phyloP scores from a whole-genome alignment of 2,329 filamentous ascomycete species.

The Colletotrichum chlorophyti region DNA sequence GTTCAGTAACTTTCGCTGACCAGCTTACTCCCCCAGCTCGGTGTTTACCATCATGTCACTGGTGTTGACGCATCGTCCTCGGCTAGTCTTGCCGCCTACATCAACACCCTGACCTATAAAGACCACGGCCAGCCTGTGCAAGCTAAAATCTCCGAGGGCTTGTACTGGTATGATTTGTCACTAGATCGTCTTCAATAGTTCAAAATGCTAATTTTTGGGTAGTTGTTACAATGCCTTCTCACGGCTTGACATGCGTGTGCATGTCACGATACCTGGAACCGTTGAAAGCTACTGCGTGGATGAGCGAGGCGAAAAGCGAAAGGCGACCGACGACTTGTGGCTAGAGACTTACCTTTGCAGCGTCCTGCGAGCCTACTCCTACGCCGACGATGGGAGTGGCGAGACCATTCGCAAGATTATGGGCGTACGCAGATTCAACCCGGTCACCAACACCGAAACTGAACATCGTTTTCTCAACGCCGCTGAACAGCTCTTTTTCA shows the following conservation, averaged over 20 bases:
- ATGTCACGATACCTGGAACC: conserved; percentile 94
- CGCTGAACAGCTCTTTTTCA: conserved; percentile 93
- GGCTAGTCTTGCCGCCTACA: conserved; percentile 94
- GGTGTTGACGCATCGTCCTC: conserved; percentile 97
- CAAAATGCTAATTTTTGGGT: conserved; percentile 7
- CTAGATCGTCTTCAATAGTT: too few species aligned
- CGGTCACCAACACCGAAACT: conserved; percentile 96
- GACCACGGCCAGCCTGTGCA: conserved; percentile 74
- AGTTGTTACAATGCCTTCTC: conserved; percentile 99
- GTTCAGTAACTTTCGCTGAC: conserved; percentile 25
- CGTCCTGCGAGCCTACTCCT: conserved; percentile 92
- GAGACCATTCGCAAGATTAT: conserved; percentile 97
- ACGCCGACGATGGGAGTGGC: conserved; percentile 93
- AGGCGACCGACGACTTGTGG: conserved; percentile 94
- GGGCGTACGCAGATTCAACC: conserved; percentile 96
- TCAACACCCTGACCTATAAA: conserved; percentile 95
- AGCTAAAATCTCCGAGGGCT: conserved; percentile 89
- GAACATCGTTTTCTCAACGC: conserved; percentile 96
- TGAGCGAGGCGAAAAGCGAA: conserved; percentile 92
- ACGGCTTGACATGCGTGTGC: conserved; percentile 95
- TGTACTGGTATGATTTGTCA: conserved; percentile 95
- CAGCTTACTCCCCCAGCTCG: conserved; percentile 61
- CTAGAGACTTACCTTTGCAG: conserved; percentile 97
- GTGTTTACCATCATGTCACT: conserved; percentile 97
- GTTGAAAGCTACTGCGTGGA: conserved; percentile 98